phyloP scores from a whole-genome alignment of 2,329 filamentous ascomycete species.

The Talaromyces verruculosus region DNA sequence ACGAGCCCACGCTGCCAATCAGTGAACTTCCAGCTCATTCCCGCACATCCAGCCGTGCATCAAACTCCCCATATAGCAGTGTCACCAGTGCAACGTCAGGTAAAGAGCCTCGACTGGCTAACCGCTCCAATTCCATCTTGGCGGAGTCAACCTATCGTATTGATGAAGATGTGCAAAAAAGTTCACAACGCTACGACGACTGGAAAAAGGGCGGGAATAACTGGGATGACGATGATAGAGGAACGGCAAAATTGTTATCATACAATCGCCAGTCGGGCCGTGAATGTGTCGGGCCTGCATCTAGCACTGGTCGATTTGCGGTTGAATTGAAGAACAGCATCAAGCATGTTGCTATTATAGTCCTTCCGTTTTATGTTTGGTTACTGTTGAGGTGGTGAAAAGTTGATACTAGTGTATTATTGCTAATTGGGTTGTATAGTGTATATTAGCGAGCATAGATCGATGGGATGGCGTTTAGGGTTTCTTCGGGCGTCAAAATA shows the following conservation, averaged over 20 bases:
- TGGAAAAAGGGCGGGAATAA: conserved; percentile 9
- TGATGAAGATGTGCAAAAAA: conserved; percentile 18
- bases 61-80: conserved; percentile 30
- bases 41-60: conserved; percentile 28
- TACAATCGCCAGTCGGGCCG: conserved; percentile 16
- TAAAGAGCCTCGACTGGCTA: conserved; percentile 24
- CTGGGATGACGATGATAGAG: conserved; percentile 30
- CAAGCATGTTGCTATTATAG: conserved; percentile 61
- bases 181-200: conserved; percentile 18
- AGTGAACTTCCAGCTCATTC: conserved; percentile 27
- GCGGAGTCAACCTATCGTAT: not conserved
- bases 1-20: conserved; percentile 35
- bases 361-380: conserved; percentile 64
- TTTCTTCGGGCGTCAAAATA: not conserved
- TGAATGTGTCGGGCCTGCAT: conserved; percentile 29
- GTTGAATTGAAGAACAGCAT: conserved; percentile 52
- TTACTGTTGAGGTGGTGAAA: conserved; percentile 15
- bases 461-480: conserved; percentile 1
- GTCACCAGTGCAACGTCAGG: conserved; percentile 26
- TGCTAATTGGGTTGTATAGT: not conserved
- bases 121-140: conserved; percentile 9
- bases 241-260: conserved; percentile 28
- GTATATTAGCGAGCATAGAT: conserved; percentile 18
- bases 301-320: conserved; percentile 61
- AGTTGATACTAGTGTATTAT: not conserved